These are phyloP conservation scores for Plasmodium malariae DNA, from an alignment of 169 alveolate genomes.

Conservation along the genomic window DNA sequence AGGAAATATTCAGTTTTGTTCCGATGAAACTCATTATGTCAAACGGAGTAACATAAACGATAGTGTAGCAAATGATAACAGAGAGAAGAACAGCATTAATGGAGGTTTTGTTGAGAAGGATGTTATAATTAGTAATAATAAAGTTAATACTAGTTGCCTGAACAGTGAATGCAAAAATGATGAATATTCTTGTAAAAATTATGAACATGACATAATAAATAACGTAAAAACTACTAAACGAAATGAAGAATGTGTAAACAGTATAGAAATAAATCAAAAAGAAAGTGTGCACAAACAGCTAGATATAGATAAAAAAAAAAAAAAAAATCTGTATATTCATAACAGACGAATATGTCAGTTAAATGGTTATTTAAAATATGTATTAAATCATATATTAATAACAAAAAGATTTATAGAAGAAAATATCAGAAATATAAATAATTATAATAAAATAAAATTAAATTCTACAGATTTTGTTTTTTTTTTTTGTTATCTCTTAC, in stretches of 20 bases:
- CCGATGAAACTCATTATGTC: not conserved
- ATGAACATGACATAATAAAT: not conserved
- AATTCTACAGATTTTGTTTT: constrained; percentile 48
- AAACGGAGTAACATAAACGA: not conserved
- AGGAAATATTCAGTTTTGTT: not conserved
- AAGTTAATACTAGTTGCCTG: not conserved
- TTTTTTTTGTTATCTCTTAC: constrained; percentile 42
- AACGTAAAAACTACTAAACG: not conserved
- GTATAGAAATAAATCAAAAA: constrained; percentile 1
- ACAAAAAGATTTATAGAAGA: constrained; percentile 32
- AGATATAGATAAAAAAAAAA: constrained; percentile 32
- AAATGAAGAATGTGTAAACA: constrained; percentile 3
- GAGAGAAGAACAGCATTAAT: not conserved
- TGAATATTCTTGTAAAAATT: not conserved
- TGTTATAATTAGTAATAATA: not conserved
- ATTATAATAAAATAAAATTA: constrained; percentile 42
- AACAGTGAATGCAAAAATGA: constrained; percentile 11
- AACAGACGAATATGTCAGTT: constrained; percentile 25
- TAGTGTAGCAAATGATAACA: not conserved
- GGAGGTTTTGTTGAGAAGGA: not conserved
- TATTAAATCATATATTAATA: constrained; percentile 33
- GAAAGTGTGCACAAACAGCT: constrained; percentile 15
- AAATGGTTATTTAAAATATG: constrained; percentile 54
- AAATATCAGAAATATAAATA: constrained; percentile 14
- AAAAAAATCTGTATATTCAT: constrained; percentile 44